Evolutionary conservation across 345 rosid species (phyloP).

Genomic region (Hypericum androsaemum): DNA sequence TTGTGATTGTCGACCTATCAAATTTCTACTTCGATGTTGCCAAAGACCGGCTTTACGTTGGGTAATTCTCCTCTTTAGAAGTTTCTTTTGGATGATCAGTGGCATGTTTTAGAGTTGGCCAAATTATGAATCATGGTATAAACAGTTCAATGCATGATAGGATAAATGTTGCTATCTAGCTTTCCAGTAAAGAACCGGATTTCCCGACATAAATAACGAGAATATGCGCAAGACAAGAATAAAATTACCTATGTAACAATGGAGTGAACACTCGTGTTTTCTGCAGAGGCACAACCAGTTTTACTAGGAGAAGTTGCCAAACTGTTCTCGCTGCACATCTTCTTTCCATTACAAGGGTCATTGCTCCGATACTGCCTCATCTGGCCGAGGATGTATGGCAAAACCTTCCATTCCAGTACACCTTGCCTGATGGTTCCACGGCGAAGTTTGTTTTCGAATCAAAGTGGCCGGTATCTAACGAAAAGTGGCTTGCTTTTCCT

Average conservation of each 20-base stretch:
- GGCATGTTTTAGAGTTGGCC: background rate
- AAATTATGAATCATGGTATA: background rate
- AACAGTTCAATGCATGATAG: background rate
- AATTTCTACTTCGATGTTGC: constrained; percentile 93
- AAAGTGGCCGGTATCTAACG: constrained; percentile 65
- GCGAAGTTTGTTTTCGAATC: constrained; percentile 73
- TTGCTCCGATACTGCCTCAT: constrained; percentile 90
- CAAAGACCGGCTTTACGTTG: constrained; percentile 91
- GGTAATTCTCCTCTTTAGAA: constrained; percentile 43
- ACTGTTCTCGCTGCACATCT: constrained; percentile 89
- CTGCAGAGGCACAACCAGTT: constrained; percentile 65
- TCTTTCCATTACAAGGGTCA: constrained; percentile 61
- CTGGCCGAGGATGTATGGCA: constrained; percentile 95
- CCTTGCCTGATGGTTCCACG: constrained; percentile 43
- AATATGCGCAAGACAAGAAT: too few relatives aligned
- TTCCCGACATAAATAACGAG: too few relatives aligned
- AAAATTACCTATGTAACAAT: too few relatives aligned
- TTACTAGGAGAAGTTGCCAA: constrained; percentile 91
- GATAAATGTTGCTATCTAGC: too few relatives aligned
- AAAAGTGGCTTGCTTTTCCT: constrained; percentile 58
- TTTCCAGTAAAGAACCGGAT: too few relatives aligned
- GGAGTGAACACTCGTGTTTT: background rate
- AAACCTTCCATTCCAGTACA: constrained; percentile 70
- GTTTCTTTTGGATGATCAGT: background rate
- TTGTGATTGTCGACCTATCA: constrained; percentile 79